A percentile compares a stretch with the other conserved stretches of the same genome.
These are phyloP conservation scores for Dinochytrium kinnereticum DNA, from an alignment of 371 early-diverging fungal species.

Conservation along the genomic window DNA sequence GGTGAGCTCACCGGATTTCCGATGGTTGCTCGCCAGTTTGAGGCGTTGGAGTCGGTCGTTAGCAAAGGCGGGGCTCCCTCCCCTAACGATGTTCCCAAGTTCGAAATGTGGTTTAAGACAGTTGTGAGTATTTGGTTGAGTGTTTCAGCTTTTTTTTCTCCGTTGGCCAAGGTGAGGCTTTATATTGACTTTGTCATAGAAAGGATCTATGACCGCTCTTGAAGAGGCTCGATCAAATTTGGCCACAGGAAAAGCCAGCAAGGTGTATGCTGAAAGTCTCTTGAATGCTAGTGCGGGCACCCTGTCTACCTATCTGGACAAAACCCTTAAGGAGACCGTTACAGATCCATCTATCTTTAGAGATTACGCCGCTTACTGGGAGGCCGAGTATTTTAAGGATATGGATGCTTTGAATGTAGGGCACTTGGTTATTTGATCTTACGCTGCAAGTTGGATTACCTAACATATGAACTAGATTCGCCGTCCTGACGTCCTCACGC, in stretches of 20 bases:
- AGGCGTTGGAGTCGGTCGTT: constrained; percentile 42
- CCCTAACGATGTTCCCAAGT: constrained; percentile 68
- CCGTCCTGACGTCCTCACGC: constrained; percentile 92
- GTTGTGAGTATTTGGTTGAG: constrained; percentile 52
- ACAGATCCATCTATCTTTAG: constrained; percentile 89
- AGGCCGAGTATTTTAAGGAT: constrained; percentile 94
- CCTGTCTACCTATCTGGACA: constrained; percentile 43
- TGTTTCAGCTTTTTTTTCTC: constrained; percentile 27
- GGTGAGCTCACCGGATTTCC: constrained; percentile 6
- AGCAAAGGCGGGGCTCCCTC: constrained; percentile 29
- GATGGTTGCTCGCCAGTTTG: constrained; percentile 64
- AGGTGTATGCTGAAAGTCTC: constrained; percentile 36
- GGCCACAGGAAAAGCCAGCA: constrained; percentile 3
- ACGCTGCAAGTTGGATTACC: not conserved
- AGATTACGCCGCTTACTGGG: constrained; percentile 94
- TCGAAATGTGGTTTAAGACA: constrained; percentile 71
- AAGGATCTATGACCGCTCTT: constrained; percentile 42
- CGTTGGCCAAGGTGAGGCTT: constrained; percentile 52
- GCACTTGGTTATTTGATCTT: not conserved
- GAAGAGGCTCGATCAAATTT: constrained; percentile 51
- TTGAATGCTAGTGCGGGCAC: constrained; percentile 42
- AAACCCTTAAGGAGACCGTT: constrained; percentile 55
- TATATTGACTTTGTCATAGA: constrained; percentile 4
- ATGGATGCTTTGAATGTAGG: constrained; percentile 90
- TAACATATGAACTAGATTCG: constrained; percentile 57